Conservation (phyloP, 1,139 yeast genomes). For the Magnusiomyces magnusii region DNA sequence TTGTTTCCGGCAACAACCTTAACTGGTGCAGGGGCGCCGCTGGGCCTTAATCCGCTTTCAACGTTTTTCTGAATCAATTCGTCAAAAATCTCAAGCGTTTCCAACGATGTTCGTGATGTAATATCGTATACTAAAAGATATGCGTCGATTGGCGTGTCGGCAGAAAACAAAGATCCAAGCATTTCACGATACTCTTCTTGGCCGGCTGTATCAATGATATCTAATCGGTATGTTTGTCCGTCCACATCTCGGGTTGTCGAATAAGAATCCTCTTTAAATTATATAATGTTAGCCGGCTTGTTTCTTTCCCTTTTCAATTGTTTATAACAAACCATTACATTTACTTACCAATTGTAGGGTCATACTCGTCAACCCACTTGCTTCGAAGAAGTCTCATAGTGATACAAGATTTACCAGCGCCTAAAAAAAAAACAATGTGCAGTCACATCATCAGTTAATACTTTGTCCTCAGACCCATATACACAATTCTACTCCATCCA, state of each 20-base stretch:
- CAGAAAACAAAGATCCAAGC: constrained; percentile 47
- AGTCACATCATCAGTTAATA: too few relatives aligned
- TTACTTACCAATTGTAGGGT: constrained; percentile 33
- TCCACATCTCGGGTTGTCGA: constrained; percentile 17
- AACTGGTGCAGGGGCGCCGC: constrained; percentile 25
- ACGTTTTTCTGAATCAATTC: constrained; percentile 81
- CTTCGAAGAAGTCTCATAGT: constrained; percentile 32
- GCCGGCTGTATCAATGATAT: constrained; percentile 36
- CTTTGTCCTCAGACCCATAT: too few relatives aligned
- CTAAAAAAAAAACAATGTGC: too few relatives aligned
- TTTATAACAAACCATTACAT: too few relatives aligned
- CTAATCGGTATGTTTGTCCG: constrained; percentile 30
- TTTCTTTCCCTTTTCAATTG: too few relatives aligned
- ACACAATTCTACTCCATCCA: too few relatives aligned
- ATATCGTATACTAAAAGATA: constrained; percentile 81
- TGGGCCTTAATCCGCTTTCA: constrained; percentile 33
- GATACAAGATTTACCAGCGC: constrained; percentile 31
- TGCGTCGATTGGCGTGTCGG: constrained; percentile 88
- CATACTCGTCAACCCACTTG: constrained; percentile 32
- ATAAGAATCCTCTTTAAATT: constrained; percentile 4
- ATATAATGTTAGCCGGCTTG: too few relatives aligned
- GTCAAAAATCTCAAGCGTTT: constrained; percentile 72
- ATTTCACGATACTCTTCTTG: constrained; percentile 37
- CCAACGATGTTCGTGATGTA: constrained; percentile 70
- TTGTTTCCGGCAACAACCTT: constrained; percentile 34